Base-by-base conservation (phyloP, 1,284 basidiomycete species). In the Pseudozyma thailandica region DNA sequence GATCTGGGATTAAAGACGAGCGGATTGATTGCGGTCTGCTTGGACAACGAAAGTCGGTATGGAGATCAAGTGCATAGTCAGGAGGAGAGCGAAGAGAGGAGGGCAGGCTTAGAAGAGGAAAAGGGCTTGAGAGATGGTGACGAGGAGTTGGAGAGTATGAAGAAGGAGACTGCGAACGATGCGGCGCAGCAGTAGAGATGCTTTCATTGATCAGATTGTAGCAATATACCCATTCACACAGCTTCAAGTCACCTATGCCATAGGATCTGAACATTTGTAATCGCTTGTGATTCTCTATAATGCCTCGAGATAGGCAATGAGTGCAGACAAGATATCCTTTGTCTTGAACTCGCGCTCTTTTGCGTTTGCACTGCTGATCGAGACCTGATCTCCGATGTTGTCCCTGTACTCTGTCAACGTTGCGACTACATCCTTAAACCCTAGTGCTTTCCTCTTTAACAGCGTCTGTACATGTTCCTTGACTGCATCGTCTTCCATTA, bases 401-500 rank as follows among this genome's bases (percentile, higher is more conserved):
- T 64, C 69, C 20, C 60, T 54, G 47, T 77, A 81, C 47, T 78
- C 77, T 20, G 55, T 48, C 21, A 82, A 54, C 20, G 60, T 63
- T 0, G 18, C 41, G 2, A 59, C 47, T 0, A 82, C 31, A 21
- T 64, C 60, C 4, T 10, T 4, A 10, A 73, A 61, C 2, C 50
- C n/a, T 15, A 52, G 4, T 2, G 51, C 53, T 7, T 45, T 52
- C 2, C 79, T 55, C 8, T 31, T 31, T 6, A 80, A 50, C 16
- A 79, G 35, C 26, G 59, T 41, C 12, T 43, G 26, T 12, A 74
- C 42, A 30, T 80, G 78, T n/a, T 68, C 61, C 8, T 57, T 53
- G 16, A 45, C 25, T 3, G 94, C 96, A 77, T 98, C 96, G 76
- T 98, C 96, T 84, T 99, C 96, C 93, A 98, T 96, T 57, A 89